These are phyloP conservation scores for Fusarium sambucinum DNA, from an alignment of 2,329 filamentous ascomycete species.

Conservation along the genomic window DNA sequence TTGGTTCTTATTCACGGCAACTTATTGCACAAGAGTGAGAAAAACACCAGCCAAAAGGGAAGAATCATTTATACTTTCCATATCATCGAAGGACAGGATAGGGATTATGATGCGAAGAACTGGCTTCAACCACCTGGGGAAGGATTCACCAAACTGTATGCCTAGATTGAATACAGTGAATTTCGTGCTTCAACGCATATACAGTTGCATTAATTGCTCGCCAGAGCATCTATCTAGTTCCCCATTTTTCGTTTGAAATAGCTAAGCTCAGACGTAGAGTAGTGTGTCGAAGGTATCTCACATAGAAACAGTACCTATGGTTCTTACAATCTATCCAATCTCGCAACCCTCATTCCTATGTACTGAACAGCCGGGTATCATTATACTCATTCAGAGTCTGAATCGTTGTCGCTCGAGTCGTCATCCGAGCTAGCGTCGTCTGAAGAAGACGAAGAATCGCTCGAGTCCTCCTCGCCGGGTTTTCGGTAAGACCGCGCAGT, in stretches of 20 bases:
- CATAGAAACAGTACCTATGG: slow-evolving; percentile 32
- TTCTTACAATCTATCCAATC: slow-evolving; percentile 45
- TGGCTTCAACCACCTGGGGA: slow-evolving; percentile 89
- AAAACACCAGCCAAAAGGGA: slow-evolving; percentile 86
- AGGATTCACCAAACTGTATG: slow-evolving; percentile 79
- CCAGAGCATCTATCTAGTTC: slow-evolving; percentile 17
- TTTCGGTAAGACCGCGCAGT: slow-evolving; percentile 48
- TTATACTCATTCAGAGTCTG: slow-evolving; percentile 40
- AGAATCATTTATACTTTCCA: slow-evolving; percentile 98
- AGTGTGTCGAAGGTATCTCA: slow-evolving; percentile 44
- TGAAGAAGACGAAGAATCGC: slow-evolving; percentile 51
- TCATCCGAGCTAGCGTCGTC: slow-evolving; percentile 54
- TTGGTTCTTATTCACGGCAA: slow-evolving; percentile 97
- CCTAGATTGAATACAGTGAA: slow-evolving; percentile 40
- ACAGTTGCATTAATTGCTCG: slow-evolving; percentile 9
- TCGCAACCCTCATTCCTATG: slow-evolving; percentile 24
- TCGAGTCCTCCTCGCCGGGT: slow-evolving; percentile 45
- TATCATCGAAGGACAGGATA: slow-evolving; percentile 83
- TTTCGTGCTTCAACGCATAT: background rate
- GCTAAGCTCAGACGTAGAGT: slow-evolving; percentile 22
- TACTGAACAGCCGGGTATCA: slow-evolving; percentile 24
- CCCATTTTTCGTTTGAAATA: slow-evolving; percentile 16
- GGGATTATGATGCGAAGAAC: slow-evolving; percentile 85
- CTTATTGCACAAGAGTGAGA: slow-evolving; percentile 94
- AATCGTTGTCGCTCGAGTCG: slow-evolving; percentile 41